phyloP scores from a whole-genome alignment of 2,329 filamentous ascomycete genomes.

The Helotiales sp. region DNA sequence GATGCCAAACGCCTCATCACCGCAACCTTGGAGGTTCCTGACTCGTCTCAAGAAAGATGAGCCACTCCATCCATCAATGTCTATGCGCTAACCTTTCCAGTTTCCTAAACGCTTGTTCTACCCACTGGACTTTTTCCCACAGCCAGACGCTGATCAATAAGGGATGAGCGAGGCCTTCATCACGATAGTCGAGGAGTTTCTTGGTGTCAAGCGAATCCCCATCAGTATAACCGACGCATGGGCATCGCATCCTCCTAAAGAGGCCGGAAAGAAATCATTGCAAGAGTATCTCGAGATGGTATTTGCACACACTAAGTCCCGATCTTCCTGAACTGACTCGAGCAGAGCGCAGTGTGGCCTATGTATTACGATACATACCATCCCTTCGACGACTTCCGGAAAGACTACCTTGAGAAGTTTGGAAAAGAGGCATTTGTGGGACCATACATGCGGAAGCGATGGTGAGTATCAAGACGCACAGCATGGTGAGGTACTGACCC shows the following conservation, averaged over 20 bases:
- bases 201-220: background rate
- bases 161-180: background rate
- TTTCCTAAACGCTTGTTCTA: too few species aligned
- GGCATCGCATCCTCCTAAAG: background rate
- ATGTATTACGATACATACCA: background rate
- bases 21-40: too few species aligned
- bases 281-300: background rate
- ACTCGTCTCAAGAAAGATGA: too few species aligned
- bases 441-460: background rate
- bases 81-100: too few species aligned
- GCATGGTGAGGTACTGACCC: background rate
- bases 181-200: background rate
- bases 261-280: background rate
- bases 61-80: too few species aligned
- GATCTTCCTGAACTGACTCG: background rate
- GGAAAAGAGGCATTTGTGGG: background rate
- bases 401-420: background rate
- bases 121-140: background rate
- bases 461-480: background rate
- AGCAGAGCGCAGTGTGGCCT: background rate
- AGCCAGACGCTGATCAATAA: background rate
- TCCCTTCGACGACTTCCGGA: background rate
- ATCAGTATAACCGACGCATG: background rate
- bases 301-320: background rate
- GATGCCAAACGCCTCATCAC: too few species aligned